These are phyloP conservation scores for Phytophthora sp. DNA, from an alignment of 352 stramenopile species.

Conservation along the genomic window DNA sequence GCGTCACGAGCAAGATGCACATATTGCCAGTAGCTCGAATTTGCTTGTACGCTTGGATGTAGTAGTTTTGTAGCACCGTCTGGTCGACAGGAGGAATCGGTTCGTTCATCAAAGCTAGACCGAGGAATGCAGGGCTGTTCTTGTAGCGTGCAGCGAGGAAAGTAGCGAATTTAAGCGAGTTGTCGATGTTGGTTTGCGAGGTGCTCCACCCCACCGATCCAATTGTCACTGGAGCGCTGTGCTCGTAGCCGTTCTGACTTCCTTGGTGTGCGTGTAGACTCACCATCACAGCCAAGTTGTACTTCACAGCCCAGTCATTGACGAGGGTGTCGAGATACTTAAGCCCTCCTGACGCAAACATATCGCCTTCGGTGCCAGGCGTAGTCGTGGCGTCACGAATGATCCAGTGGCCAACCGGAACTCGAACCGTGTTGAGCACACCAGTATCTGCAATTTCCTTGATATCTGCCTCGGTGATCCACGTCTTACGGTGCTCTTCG, in stretches of 20 bases:
- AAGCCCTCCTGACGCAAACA: slow-evolving; percentile 26
- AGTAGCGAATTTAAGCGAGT: slow-evolving; percentile 35
- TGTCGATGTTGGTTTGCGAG: slow-evolving; percentile 22
- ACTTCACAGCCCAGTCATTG: slow-evolving; percentile 46
- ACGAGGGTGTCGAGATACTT: slow-evolving; percentile 57
- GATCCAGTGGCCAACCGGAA: slow-evolving; percentile 45
- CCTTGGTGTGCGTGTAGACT: slow-evolving; percentile 29
- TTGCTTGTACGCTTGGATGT: slow-evolving; percentile 34
- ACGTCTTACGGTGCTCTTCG: slow-evolving; percentile 1
- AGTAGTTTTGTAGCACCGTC: slow-evolving; percentile 39
- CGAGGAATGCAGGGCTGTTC: slow-evolving; percentile 46
- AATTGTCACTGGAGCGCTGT: slow-evolving; percentile 37
- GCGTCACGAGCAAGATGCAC: slow-evolving; percentile 47
- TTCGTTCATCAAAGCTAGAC: slow-evolving; percentile 62
- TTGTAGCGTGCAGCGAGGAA: slow-evolving; percentile 52
- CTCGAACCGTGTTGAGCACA: slow-evolving; percentile 2
- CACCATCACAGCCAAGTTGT: slow-evolving; percentile 58
- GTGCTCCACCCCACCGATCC: slow-evolving; percentile 27
- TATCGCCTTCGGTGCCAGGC: background rate
- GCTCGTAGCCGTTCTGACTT: slow-evolving; percentile 60
- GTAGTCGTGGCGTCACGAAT: slow-evolving; percentile 19
- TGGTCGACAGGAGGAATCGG: slow-evolving; percentile 22
- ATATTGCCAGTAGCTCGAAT: slow-evolving; percentile 44
- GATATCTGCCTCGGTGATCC: background rate
- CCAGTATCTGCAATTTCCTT: background rate